Evolutionary conservation across 192 early-diverging fungal genomes (phyloP).

Genomic region (Spizellomyces sp.): DNA sequence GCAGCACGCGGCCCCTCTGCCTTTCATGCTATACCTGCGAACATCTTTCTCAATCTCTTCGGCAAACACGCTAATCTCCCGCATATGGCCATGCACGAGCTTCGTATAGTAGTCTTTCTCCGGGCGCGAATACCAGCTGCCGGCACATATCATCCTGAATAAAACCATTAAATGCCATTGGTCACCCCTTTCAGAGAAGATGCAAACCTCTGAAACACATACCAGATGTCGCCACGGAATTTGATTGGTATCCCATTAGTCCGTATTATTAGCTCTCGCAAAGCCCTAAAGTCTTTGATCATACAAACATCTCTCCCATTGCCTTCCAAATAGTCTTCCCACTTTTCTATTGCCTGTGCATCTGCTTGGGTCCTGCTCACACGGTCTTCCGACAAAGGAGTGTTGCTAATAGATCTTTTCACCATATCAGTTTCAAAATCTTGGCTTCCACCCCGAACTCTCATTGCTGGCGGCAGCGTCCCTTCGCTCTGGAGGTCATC

Average conservation of each 20-base stretch:
- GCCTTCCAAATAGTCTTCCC: slow-evolving; percentile 53
- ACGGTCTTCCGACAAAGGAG: slow-evolving; percentile 6
- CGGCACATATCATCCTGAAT: slow-evolving; percentile 51
- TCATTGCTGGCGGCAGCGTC: slow-evolving; percentile 5
- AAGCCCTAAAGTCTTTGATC: slow-evolving; percentile 43
- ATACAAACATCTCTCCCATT: slow-evolving; percentile 57
- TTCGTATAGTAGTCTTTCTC: slow-evolving; percentile 46
- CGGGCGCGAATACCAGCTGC: slow-evolving; percentile 57
- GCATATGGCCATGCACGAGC: slow-evolving; percentile 38
- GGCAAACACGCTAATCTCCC: slow-evolving; percentile 45
- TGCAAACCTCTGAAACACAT: not conserved
- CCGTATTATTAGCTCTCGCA: slow-evolving; percentile 51
- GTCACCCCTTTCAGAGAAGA: not conserved
- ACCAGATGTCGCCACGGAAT: slow-evolving; percentile 58
- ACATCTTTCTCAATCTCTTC: slow-evolving; percentile 71
- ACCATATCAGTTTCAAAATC: slow-evolving; percentile 9
- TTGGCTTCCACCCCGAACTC: slow-evolving; percentile 12
- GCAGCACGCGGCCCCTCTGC: not conserved
- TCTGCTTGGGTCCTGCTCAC: slow-evolving; percentile 21
- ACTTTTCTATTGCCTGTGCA: slow-evolving; percentile 20
- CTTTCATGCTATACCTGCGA: slow-evolving; percentile 33
- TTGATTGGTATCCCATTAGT: slow-evolving; percentile 49
- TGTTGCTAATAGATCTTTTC: not conserved
- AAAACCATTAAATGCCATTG: not conserved
- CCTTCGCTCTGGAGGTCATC: slow-evolving; percentile 35